Conservation (phyloP, 2,329 filamentous ascomycete species). For the Trichoderma lentiforme region DNA sequence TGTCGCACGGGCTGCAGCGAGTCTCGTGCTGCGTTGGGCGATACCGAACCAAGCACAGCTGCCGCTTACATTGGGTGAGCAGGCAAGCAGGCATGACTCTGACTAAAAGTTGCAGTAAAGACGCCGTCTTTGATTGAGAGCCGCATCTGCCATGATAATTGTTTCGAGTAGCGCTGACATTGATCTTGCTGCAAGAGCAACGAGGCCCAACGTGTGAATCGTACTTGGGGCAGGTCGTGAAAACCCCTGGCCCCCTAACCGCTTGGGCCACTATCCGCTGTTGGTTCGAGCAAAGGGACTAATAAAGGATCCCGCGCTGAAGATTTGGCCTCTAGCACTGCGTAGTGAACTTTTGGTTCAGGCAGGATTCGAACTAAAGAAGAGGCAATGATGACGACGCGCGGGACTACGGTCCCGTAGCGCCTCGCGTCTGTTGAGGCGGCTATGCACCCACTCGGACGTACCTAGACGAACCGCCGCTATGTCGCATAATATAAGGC, state of each 20-base stretch:
- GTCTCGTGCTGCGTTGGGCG: not conserved
- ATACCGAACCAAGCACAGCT: not conserved
- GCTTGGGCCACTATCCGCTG: not conserved
- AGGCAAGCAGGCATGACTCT: not conserved
- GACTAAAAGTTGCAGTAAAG: not conserved
- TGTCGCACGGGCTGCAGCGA: not conserved
- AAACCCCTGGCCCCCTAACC: not conserved
- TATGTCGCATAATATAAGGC: not conserved
- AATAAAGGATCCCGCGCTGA: not conserved
- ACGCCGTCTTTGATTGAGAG: not conserved
- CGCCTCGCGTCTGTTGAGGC: not conserved
- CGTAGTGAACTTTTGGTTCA: not conserved
- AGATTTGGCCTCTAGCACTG: not conserved
- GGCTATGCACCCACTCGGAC: not conserved
- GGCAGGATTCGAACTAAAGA: not conserved
- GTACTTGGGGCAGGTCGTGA: not conserved
- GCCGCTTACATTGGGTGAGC: not conserved
- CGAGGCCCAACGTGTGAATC: not conserved
- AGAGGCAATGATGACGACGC: conserved; percentile 10
- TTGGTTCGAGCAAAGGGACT: not conserved
- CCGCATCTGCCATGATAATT: not conserved
- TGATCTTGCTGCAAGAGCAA: not conserved
- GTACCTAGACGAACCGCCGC: not conserved
- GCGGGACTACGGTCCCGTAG: not conserved
- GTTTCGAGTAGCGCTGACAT: not conserved